Conservation (phyloP, 2,329 filamentous ascomycete species). For the Fusarium mexicanum region DNA sequence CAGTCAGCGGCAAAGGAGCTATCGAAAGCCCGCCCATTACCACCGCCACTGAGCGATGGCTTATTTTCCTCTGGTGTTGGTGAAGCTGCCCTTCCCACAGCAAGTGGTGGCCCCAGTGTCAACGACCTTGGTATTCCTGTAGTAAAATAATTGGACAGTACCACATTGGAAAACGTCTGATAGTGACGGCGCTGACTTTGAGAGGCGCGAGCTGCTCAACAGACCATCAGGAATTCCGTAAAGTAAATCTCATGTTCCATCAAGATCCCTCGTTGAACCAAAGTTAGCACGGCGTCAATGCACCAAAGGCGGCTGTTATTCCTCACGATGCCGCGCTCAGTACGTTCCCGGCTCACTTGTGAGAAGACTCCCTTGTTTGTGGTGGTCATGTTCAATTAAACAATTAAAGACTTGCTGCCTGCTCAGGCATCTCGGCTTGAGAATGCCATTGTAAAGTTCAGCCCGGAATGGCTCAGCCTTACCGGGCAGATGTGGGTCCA, state of each 20-base stretch:
- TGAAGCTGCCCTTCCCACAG: not conserved
- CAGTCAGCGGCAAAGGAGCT: not conserved
- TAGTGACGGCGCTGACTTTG: not conserved
- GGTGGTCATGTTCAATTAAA: not conserved
- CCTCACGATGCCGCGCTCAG: not conserved
- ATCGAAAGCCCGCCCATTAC: fast-evolving
- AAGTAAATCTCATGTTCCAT: not conserved
- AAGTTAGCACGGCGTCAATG: no score
- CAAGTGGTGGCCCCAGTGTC: no score
- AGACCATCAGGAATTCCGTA: no score
- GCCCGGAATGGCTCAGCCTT: not conserved
- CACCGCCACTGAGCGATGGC: fast-evolving
- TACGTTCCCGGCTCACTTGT: fast-evolving
- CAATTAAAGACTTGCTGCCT: not conserved
- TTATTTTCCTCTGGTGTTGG: no score
- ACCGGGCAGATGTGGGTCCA: not conserved
- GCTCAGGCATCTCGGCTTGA: not conserved
- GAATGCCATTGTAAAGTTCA: not conserved
- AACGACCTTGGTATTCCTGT: not conserved
- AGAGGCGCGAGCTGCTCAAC: no score
- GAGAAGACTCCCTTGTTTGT: fast-evolving
- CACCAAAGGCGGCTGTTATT: not conserved
- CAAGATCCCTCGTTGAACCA: not conserved
- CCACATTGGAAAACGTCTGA: no score
- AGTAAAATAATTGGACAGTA: not conserved